These are phyloP conservation scores for Ramicandelaber brevisporus DNA, from an alignment of 192 early-diverging fungal species.

Conservation along the genomic window DNA sequence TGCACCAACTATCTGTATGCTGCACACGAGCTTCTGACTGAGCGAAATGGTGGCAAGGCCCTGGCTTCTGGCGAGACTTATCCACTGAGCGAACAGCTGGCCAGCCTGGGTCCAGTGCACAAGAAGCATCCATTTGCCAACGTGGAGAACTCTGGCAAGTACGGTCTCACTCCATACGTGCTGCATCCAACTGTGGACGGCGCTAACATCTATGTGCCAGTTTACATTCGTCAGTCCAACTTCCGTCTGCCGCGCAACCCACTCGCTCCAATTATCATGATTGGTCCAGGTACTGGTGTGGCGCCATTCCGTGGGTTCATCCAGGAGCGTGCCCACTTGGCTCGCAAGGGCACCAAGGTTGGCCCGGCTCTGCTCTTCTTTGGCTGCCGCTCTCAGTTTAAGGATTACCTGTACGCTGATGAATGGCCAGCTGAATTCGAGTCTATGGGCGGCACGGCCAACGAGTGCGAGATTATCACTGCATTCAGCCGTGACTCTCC, in stretches of 20 bases:
- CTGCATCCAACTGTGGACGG: conserved; percentile 1
- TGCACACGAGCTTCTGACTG: conserved; percentile 19
- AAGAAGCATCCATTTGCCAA: no score
- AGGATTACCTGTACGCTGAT: conserved; percentile 75
- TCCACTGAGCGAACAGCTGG: conserved; percentile 2
- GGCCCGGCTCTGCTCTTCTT: conserved; percentile 81
- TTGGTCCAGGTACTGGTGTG: conserved; percentile 97
- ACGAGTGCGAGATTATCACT: conserved; percentile 49
- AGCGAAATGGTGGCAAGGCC: conserved; percentile 4
- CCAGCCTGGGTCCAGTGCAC: no score
- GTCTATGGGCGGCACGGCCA: conserved; percentile 11
- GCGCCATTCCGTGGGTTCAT: conserved; percentile 96
- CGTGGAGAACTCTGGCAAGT: no score
- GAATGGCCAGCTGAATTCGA: conserved; percentile 50
- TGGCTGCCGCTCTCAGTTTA: conserved; percentile 63
- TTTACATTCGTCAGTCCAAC: conserved; percentile 69
- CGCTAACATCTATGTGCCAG: conserved; percentile 27
- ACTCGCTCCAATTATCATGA: conserved; percentile 71
- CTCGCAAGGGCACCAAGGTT: conserved; percentile 27
- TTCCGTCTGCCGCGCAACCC: conserved; percentile 78
- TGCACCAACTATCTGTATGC: conserved; percentile 71
- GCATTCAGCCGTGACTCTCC: conserved; percentile 69
- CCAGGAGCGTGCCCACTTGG: conserved; percentile 51
- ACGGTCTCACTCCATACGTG: not conserved
- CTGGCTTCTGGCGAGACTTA: conserved; percentile 2